A percentile compares a stretch with the other conserved stretches of the same genome.
Conservation (phyloP, 1,284 basidiomycete genomes). For the Garcileccinum viscosum region DNA sequence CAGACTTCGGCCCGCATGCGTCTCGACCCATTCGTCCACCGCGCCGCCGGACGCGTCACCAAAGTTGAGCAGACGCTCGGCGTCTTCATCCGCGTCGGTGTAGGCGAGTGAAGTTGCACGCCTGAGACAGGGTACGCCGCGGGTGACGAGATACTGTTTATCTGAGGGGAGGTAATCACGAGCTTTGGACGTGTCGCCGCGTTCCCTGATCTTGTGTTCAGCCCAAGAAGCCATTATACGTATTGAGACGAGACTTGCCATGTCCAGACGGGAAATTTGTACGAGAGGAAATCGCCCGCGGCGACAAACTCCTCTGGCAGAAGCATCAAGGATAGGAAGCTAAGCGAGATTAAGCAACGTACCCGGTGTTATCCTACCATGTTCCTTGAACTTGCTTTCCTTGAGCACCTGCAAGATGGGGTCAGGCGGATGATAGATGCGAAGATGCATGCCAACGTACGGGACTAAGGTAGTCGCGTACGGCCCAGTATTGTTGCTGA, state of each 20-base stretch:
- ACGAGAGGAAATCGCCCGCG: slow-evolving; percentile 91
- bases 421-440: slow-evolving; percentile 37
- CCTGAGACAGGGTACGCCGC: slow-evolving; percentile 91
- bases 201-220: slow-evolving; percentile 67
- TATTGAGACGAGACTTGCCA: slow-evolving; percentile 61
- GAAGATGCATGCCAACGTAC: slow-evolving; percentile 53
- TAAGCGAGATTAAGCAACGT: slow-evolving; percentile 34
- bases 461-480: slow-evolving; percentile 95
- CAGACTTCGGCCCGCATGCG: slow-evolving; percentile 75
- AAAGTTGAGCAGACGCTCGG: slow-evolving; percentile 85
- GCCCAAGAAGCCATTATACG: not conserved
- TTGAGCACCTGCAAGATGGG: slow-evolving; percentile 77
- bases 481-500: slow-evolving; percentile 91
- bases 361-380: slow-evolving; percentile 96
- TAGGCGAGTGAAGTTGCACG: slow-evolving; percentile 91
- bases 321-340: slow-evolving; percentile 23
- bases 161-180: slow-evolving; percentile 92
- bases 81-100: slow-evolving; percentile 93
- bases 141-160: slow-evolving; percentile 96
- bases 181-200: slow-evolving; percentile 82
- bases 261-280: slow-evolving; percentile 96
- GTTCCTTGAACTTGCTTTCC: slow-evolving; percentile 99
- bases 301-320: slow-evolving; percentile 91
- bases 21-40: slow-evolving; percentile 87
- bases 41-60: slow-evolving; percentile 67